phyloP scores from a whole-genome alignment of 2,329 filamentous ascomycete genomes.

The Cladorrhinum sp. region DNA sequence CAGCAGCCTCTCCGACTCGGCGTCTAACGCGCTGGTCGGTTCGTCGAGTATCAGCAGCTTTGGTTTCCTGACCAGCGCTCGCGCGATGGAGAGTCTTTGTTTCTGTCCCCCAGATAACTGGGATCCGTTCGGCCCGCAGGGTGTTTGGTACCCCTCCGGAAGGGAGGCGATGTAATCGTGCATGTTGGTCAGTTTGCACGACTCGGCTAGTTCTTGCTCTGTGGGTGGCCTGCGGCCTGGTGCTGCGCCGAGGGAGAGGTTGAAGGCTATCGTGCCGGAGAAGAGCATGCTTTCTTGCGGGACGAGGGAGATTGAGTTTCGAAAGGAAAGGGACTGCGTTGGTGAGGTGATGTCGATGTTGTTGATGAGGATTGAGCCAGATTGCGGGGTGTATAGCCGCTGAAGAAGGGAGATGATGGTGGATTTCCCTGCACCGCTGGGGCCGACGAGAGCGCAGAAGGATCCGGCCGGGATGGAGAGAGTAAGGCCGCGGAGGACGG shows the following conservation, averaged over 20 bases:
- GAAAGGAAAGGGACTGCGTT: constrained; percentile 63
- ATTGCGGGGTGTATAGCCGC: constrained; percentile 66
- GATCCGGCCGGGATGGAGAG: constrained; percentile 65
- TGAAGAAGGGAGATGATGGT: constrained; percentile 66
- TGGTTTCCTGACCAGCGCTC: constrained; percentile 62
- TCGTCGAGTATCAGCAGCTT: constrained; percentile 67
- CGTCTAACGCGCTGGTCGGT: constrained; percentile 66
- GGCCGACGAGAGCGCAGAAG: constrained; percentile 67
- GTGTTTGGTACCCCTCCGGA: constrained; percentile 60
- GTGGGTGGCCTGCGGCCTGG: no score
- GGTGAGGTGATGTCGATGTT: constrained; percentile 56
- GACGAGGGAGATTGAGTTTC: constrained; percentile 65
- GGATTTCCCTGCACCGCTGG: constrained; percentile 69
- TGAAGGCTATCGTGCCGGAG: no score
- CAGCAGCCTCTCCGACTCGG: constrained; percentile 51
- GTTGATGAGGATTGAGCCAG: constrained; percentile 64
- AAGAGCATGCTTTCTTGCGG: constrained; percentile 73
- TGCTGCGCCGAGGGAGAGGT: no score
- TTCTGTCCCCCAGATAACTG: constrained; percentile 64
- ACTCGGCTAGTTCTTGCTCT: constrained; percentile 54
- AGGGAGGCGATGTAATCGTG: constrained; percentile 28
- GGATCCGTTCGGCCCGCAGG: constrained; percentile 65
- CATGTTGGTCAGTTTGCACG: constrained; percentile 44
- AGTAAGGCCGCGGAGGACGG: constrained; percentile 60
- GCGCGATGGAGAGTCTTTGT: constrained; percentile 65